Conservation (phyloP, 805 yeast genomes). For the Zygosaccharomyces gambellarensis region DNA sequence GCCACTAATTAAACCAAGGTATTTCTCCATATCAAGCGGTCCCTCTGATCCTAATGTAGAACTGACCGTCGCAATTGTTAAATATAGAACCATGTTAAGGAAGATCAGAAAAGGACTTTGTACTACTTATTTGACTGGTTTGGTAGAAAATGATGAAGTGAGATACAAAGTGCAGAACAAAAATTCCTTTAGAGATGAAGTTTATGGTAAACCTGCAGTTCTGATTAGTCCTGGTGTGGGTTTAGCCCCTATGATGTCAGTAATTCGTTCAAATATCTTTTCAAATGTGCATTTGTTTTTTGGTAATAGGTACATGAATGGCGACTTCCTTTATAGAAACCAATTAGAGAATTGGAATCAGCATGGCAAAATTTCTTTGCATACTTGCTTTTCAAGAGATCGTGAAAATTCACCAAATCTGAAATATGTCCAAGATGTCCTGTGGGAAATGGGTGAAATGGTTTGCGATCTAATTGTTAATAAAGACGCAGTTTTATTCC, state of each 20-base stretch:
- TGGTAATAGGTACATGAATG: slow-evolving; percentile 64
- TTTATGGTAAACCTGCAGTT: slow-evolving; percentile 51
- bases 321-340: slow-evolving; percentile 63
- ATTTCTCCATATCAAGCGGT: slow-evolving; percentile 76
- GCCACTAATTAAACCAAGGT: slow-evolving; percentile 74
- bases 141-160: slow-evolving; percentile 46
- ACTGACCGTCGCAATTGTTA: slow-evolving; percentile 76
- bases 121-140: slow-evolving; percentile 62
- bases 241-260: slow-evolving; percentile 81
- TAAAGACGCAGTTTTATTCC: slow-evolving; percentile 57
- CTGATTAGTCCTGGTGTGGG: slow-evolving; percentile 95
- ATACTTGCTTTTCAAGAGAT: slow-evolving; percentile 49
- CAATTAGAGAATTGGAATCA: slow-evolving; percentile 43
- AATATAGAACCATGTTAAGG: slow-evolving; percentile 76
- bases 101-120: slow-evolving; percentile 77
- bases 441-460: slow-evolving; percentile 47
- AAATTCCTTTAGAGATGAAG: slow-evolving; percentile 15
- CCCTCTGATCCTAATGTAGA: slow-evolving; percentile 47
- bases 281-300: slow-evolving; percentile 50
- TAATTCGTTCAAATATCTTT: slow-evolving; percentile 43
- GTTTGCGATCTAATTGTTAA: slow-evolving; percentile 52
- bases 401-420: slow-evolving; percentile 35
- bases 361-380: slow-evolving; percentile 38
- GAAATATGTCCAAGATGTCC: slow-evolving; percentile 74
- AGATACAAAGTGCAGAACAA: slow-evolving; percentile 49